Percentiles rank a stretch among this genome's conserved stretches.
Evolutionary conservation across 2,329 filamentous ascomycete genomes (phyloP).

Genomic region (Chaetomium sp.): DNA sequence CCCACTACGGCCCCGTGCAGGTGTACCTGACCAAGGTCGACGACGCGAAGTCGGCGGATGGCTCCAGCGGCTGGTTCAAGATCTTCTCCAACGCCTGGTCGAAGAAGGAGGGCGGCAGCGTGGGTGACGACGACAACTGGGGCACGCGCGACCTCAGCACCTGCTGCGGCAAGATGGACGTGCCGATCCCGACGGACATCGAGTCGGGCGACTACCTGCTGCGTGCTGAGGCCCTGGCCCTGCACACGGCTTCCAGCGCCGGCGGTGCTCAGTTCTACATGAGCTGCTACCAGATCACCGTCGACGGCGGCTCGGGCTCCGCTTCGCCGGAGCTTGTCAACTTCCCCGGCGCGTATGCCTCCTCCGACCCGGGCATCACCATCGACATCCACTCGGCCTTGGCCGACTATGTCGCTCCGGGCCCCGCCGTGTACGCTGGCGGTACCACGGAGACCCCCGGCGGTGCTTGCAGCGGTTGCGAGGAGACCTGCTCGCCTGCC

Average conservation of each 20-base stretch:
- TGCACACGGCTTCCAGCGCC: conserved; percentile 36
- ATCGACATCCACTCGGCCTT: conserved; percentile 42
- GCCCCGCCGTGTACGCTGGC: conserved; percentile 35
- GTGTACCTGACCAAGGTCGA: conserved; percentile 43
- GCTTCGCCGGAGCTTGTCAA: conserved; percentile 28
- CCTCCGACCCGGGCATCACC: conserved; percentile 39
- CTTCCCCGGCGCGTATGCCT: conserved; percentile 39
- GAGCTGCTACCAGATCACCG: conserved; percentile 33
- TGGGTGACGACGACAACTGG: conserved; percentile 41
- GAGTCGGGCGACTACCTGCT: conserved; percentile 37
- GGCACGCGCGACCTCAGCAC: conserved; percentile 37
- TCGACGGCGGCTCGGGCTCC: conserved; percentile 26
- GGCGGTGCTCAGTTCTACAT: conserved; percentile 34
- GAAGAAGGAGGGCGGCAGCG: conserved; percentile 24
- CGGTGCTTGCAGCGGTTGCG: conserved; percentile 35
- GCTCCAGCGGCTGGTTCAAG: conserved; percentile 45
- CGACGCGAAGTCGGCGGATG: conserved; percentile 38
- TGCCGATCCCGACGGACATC: conserved; percentile 30
- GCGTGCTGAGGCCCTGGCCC: conserved; percentile 43
- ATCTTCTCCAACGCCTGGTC: conserved; percentile 41
- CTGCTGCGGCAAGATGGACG: conserved; percentile 36
- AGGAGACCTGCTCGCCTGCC: conserved; percentile 29
- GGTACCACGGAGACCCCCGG: conserved; percentile 36
- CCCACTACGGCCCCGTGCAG: conserved; percentile 45
- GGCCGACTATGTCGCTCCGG: conserved; percentile 36